phyloP scores from a whole-genome alignment of 257 asterid species.

The Vinca minor region DNA sequence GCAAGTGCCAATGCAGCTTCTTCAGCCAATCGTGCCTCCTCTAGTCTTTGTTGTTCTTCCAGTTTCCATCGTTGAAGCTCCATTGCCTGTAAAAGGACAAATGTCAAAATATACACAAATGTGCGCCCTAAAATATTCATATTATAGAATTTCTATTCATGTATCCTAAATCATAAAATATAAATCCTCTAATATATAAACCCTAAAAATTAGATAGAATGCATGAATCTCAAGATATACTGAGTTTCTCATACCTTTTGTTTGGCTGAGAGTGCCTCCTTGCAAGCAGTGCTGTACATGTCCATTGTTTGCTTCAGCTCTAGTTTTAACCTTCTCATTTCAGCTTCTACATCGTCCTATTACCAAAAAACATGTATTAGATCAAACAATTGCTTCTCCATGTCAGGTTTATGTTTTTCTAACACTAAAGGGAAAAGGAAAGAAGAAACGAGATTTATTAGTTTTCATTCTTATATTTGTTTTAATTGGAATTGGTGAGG shows the following conservation, averaged over 20 bases:
- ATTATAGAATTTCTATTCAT: too few relatives aligned
- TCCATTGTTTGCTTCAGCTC: constrained; percentile 96
- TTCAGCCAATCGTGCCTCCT: constrained; percentile 47
- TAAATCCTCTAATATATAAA: too few relatives aligned
- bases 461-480: too few relatives aligned
- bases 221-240: background rate
- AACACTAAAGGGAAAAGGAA: too few relatives aligned
- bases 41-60: constrained; percentile 45
- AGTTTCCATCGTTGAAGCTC: constrained; percentile 56
- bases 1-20: constrained; percentile 44
- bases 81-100: constrained; percentile 24
- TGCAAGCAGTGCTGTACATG: constrained; percentile 88
- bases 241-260: constrained; percentile 29
- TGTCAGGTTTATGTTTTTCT: too few relatives aligned
- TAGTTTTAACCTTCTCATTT: constrained; percentile 83
- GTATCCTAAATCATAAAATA: too few relatives aligned
- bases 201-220: too few relatives aligned
- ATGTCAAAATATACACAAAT: constrained; percentile 5
- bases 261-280: constrained; percentile 59
- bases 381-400: background rate
- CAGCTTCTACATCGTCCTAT: constrained; percentile 75
- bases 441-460: too few relatives aligned
- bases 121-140: too few relatives aligned
- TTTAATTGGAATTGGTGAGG: too few relatives aligned
- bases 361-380: background rate